Base-by-base conservation (phyloP, 2,329 filamentous ascomycete genomes). In the Piedraia hortae region DNA sequence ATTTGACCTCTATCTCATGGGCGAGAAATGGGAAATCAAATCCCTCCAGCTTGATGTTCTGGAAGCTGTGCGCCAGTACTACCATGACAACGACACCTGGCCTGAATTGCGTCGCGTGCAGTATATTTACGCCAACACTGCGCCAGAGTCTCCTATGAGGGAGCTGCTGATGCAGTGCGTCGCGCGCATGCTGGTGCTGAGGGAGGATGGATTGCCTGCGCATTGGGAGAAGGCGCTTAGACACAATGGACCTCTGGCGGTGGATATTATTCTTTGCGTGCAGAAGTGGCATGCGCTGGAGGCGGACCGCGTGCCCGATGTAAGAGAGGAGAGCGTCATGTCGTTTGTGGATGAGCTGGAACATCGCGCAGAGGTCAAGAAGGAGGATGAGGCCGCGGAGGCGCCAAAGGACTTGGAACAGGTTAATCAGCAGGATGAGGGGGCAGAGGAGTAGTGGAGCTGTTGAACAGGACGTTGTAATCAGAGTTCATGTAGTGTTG, bases 1-100 rank as follows among this genome's bases (percentile, higher is more conserved):
- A n/a, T 51, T 57, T 31, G 55, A 59, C 25, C 44, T 60, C 15
- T 59, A 59, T 37, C 47, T 59, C 20, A 53, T 59, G 45, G 46
- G 48, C 14, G 51, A 57, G 39, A 56, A 56, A 29, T 53, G 56
- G 42, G 41, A 50, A 28, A 56, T 58, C 27, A 40, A 46, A 3
- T 38, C 37, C n/a, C 41, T 60, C 9, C 41, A 49, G 16, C 34
- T 46, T 9, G 53, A 56, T 23, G 47, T 56, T 8, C 45, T 59
- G 22, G 50, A 54, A 23, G 43, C 47, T 0, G 51, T 58, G 10
- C 42, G 55, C 18, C 43, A 47, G 17, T 59, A 44, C 42, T 59
- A 59, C 44, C 50, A 54, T 35, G 47, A 48, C 30, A 50, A 45
- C n/a, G 49, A 56, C 25, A 49, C 46, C 6, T 59, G 56, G 40